Evolutionary conservation across 495 filamentous ascomycete genomes (phyloP), one percentile per base, ranked within the genome.

Genomic region (Aspergillus mulundensis): DNA sequence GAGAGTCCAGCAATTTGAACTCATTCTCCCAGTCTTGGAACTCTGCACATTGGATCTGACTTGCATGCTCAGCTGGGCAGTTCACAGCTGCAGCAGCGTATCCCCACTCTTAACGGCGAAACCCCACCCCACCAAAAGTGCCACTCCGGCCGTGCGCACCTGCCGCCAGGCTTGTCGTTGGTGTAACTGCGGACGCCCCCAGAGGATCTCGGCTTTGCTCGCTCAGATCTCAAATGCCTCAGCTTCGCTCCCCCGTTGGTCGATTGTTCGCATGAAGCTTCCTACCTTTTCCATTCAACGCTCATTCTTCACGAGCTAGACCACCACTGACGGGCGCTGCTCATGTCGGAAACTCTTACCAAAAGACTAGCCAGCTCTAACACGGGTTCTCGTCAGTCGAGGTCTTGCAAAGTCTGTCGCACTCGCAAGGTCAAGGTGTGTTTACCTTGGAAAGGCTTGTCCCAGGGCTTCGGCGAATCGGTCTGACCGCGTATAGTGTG

Each of bases 361-460:
- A 67, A 61, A 54, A 56, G 60, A 53, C 21, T 53, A 15, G 54
- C 56, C 41, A 39, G 36, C 24, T 53, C 58, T 12, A 57, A 7
- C 43, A 52, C 55, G 50, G 38, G 47, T 19, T 45, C 48, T 41
- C 70, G 74, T 41, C 74, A 76, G 61, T 72, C 68, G 44, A 71
- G 71, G 20, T 76, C 74, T 58, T 77, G 74, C 55, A 74, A 70
- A 54, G 73, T 77, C 55, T 77, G 74, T 47, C 68, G 74, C 46
- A 53, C 65, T 58, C 72, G 74, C 50, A 77, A 77, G 62, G 74
- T 77, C 63, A 76, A 75, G 70, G 74, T 77, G 54, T 30, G 71
- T 63, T 39, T 15, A 15, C 20, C 16, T n/a, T n/a, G n/a, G 32
- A 36, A 36, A 10, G 32, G 32, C 12, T 36, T 36, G 7, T 4